phyloP scores from a whole-genome alignment of 2,329 filamentous ascomycete species.

The Aspergillus japonicus region DNA sequence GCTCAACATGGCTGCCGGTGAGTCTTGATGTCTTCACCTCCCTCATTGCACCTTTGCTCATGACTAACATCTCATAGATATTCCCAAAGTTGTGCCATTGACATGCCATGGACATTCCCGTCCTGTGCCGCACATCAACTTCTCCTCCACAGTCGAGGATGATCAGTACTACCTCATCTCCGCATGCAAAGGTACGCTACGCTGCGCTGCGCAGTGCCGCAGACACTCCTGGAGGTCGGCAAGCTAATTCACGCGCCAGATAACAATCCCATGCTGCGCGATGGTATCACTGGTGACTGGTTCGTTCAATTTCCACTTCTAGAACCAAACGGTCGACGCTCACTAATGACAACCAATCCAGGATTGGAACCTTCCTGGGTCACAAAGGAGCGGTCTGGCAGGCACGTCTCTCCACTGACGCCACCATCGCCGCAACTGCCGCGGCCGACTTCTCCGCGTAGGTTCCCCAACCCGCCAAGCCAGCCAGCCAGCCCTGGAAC shows the following conservation, averaged over 20 bases:
- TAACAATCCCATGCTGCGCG: conserved; percentile 96
- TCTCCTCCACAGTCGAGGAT: conserved; percentile 78
- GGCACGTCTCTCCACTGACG: conserved; percentile 83
- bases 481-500: conserved; percentile 10
- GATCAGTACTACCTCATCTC: conserved; percentile 90
- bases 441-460: conserved; percentile 95
- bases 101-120: conserved; percentile 94
- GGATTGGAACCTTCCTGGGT: conserved; percentile 95
- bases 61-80: conserved; percentile 31
- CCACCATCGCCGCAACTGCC: conserved; percentile 83
- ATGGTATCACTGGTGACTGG: conserved; percentile 94
- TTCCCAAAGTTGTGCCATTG: conserved; percentile 71
- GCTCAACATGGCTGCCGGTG: conserved; percentile 27
- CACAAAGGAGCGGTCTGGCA: conserved; percentile 99
- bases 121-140: conserved; percentile 86
- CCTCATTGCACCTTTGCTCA: not conserved
- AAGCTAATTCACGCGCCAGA: conserved; percentile 53
- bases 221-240: not conserved
- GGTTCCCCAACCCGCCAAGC: conserved; percentile 32
- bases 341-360: conserved; percentile 25
- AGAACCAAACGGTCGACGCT: no score
- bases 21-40: not conserved
- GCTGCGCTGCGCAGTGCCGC: not conserved
- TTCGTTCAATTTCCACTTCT: conserved; percentile 39
- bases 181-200: conserved; percentile 73